These are phyloP conservation scores for Leccinellum albellum DNA, from an alignment of 768 basidiomycete genomes.

Conservation along the genomic window DNA sequence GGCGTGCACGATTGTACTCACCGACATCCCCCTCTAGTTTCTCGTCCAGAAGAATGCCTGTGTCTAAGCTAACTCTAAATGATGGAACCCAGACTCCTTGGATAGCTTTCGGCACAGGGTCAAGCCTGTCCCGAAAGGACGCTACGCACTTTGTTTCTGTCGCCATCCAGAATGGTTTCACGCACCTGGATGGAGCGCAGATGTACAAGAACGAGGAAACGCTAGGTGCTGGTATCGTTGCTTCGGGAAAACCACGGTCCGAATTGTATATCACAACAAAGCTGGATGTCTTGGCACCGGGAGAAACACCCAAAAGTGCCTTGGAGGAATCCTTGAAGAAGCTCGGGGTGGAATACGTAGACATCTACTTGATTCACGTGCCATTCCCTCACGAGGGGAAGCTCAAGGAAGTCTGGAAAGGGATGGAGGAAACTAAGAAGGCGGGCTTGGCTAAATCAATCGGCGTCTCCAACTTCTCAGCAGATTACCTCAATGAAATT, in stretches of 20 bases:
- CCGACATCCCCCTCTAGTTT: constrained; percentile 1
- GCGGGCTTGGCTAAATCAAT: constrained; percentile 40
- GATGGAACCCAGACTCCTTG: constrained; percentile 52
- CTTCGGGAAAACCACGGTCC: constrained; percentile 48
- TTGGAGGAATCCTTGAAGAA: constrained; percentile 51
- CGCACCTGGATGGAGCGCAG: constrained; percentile 65
- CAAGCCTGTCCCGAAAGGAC: constrained; percentile 46
- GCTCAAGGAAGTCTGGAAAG: constrained; percentile 53
- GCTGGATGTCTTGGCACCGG: constrained; percentile 32
- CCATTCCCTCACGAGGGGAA: constrained; percentile 38
- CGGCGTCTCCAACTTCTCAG: constrained; percentile 56
- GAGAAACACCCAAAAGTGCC: constrained; percentile 45
- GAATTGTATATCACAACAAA: constrained; percentile 65
- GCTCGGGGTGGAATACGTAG: constrained; percentile 53
- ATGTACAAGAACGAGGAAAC: constrained; percentile 53
- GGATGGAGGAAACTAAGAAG: constrained; percentile 53
- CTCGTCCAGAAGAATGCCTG: constrained; percentile 18
- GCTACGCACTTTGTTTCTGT: constrained; percentile 34
- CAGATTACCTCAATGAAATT: constrained; percentile 41
- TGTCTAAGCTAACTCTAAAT: constrained; percentile 44
- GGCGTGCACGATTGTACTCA: background rate
- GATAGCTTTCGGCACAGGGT: constrained; percentile 63
- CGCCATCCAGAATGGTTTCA: constrained; percentile 54
- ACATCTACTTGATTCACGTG: constrained; percentile 61
- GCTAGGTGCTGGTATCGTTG: constrained; percentile 48